A percentile compares a stretch with the other conserved stretches of the same genome.
These are phyloP conservation scores for Trypanosoma congolense DNA, from an alignment of 208 protist genomes.

Conservation along the genomic window DNA sequence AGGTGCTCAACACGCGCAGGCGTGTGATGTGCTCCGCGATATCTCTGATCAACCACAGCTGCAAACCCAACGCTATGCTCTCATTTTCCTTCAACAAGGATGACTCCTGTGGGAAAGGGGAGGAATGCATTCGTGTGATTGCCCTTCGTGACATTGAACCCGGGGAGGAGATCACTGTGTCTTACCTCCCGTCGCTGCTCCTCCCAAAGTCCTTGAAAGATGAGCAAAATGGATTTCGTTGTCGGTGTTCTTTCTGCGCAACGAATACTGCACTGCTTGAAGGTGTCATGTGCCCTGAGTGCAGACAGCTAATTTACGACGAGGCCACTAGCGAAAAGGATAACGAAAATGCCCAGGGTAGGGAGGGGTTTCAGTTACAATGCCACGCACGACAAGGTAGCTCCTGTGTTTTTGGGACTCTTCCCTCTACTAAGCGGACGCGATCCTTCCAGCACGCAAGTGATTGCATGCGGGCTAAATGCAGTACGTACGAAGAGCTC, in stretches of 20 bases:
- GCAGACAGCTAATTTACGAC: conserved; percentile 36
- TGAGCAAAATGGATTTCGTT: conserved; percentile 30
- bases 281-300: conserved; percentile 47
- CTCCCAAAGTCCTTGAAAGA: conserved; percentile 27
- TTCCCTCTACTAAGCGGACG: neutral
- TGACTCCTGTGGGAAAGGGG: conserved; percentile 1
- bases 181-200: conserved; percentile 44
- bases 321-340: conserved; percentile 3
- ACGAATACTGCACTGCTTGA: conserved; percentile 34
- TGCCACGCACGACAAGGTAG: no score
- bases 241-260: conserved; percentile 42
- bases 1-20: neutral
- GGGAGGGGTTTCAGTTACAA: neutral
- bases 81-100: conserved; percentile 1
- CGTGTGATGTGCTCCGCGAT: conserved; percentile 30
- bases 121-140: conserved; percentile 38
- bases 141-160: conserved; percentile 47
- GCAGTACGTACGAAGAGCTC: conserved; percentile 1
- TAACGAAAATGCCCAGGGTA: neutral
- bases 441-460: conserved; percentile 1
- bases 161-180: conserved; percentile 68
- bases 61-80: conserved; percentile 50
- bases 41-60: conserved; percentile 58
- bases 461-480: conserved; percentile 11
- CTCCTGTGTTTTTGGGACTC: neutral